phyloP scores from a whole-genome alignment of 1,284 basidiomycete genomes.

The Melanopsichium pennsylvanicum region DNA sequence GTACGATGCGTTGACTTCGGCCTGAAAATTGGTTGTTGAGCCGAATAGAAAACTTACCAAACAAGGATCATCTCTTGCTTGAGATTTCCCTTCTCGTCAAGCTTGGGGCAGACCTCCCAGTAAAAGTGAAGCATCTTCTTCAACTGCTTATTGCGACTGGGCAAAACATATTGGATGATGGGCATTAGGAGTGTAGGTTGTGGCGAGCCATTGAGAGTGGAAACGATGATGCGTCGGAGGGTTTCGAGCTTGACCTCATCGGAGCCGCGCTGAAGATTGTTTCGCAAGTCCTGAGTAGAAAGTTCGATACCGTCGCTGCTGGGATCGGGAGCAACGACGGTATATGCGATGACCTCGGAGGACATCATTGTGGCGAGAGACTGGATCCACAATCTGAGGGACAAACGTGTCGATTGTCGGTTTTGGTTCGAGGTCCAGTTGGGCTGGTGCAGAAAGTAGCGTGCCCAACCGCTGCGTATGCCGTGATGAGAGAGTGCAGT shows the following conservation, averaged over 20 bases:
- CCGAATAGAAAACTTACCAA: constrained; percentile 73
- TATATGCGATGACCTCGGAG: constrained; percentile 49
- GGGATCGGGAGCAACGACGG: constrained; percentile 47
- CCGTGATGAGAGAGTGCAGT: no score
- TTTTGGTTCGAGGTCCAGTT: neutral
- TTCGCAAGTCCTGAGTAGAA: constrained; percentile 75
- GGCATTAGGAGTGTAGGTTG: constrained; percentile 94
- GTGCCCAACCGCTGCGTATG: constrained; percentile 2
- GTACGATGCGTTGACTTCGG: no score
- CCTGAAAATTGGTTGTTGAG: no score
- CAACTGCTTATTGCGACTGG: constrained; percentile 92
- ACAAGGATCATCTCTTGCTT: constrained; percentile 99
- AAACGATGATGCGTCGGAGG: constrained; percentile 91
- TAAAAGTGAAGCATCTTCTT: constrained; percentile 98
- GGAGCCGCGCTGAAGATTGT: constrained; percentile 89
- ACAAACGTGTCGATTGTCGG: neutral
- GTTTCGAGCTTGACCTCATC: constrained; percentile 98
- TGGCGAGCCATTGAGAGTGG: constrained; percentile 93
- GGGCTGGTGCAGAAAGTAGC: neutral
- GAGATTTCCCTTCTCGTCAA: constrained; percentile 94
- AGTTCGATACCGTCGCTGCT: constrained; percentile 52
- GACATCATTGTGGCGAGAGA: constrained; percentile 26
- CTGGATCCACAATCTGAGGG: neutral
- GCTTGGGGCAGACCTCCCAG: constrained; percentile 99
- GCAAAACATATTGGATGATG: constrained; percentile 96